These are phyloP conservation scores for Scheffersomyces lignicola DNA, from an alignment of 1,139 yeast genomes.

Conservation along the genomic window DNA sequence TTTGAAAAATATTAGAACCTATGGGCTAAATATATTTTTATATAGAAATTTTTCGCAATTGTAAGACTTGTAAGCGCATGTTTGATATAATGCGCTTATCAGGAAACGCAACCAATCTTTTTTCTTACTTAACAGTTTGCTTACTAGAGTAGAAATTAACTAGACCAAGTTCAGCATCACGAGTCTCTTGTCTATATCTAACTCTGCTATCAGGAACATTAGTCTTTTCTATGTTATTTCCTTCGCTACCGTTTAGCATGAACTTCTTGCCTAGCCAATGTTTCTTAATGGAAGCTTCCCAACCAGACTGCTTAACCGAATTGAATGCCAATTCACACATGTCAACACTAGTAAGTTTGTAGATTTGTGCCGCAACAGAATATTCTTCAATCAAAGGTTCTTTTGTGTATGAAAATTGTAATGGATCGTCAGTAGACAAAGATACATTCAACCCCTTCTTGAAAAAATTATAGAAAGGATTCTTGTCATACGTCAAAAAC, in stretches of 20 bases:
- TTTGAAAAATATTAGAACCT: too few relatives aligned
- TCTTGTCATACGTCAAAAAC: constrained; percentile 93
- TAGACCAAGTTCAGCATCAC: constrained; percentile 71
- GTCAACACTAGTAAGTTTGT: constrained; percentile 89
- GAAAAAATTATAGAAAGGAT: constrained; percentile 85
- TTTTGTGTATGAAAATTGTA: constrained; percentile 93
- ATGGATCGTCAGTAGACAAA: constrained; percentile 68
- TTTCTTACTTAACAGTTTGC: constrained; percentile 1
- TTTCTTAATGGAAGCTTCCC: constrained; percentile 77
- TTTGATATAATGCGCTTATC: neutral
- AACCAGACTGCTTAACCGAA: constrained; percentile 90
- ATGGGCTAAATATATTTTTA: too few relatives aligned
- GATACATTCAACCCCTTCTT: constrained; percentile 92
- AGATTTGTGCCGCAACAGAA: constrained; percentile 96
- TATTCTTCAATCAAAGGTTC: constrained; percentile 98
- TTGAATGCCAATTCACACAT: constrained; percentile 91
- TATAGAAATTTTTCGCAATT: too few relatives aligned
- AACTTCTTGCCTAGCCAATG: constrained; percentile 91
- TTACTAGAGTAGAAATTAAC: constrained; percentile 57
- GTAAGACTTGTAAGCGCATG: neutral
- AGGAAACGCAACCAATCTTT: neutral
- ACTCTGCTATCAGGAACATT: constrained; percentile 91
- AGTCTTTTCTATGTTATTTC: constrained; percentile 89
- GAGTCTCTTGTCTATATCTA: constrained; percentile 78
- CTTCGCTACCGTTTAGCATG: constrained; percentile 61